phyloP scores from a whole-genome alignment of 176 grass and related monocot genomes.

The Panicum miliaceum region DNA sequence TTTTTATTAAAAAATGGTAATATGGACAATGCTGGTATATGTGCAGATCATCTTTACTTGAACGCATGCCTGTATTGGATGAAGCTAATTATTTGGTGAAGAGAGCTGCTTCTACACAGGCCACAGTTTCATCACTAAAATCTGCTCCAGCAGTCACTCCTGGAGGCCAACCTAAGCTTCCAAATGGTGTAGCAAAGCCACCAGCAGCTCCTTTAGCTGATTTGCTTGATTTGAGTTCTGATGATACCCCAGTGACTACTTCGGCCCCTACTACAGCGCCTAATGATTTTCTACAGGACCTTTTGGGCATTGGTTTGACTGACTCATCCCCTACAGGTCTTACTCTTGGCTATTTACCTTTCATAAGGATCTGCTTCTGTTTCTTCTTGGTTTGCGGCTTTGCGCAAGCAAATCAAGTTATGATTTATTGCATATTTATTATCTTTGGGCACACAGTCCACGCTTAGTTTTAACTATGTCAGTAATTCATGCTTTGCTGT shows the following conservation, averaged over 20 bases:
- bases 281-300: conserved; percentile 82
- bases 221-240: conserved; percentile 89
- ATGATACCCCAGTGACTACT: conserved; percentile 61
- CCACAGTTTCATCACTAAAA: conserved; percentile 59
- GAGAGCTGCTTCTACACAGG: conserved; percentile 68
- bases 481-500: conserved; percentile 26
- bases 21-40: conserved; percentile 39
- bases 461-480: conserved; percentile 21
- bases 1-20: conserved; percentile 23
- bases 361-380: conserved; percentile 30
- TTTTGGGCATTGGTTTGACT: conserved; percentile 77
- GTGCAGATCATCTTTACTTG: conserved; percentile 92
- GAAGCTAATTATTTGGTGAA: conserved; percentile 77
- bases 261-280: conserved; percentile 52
- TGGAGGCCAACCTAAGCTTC: conserved; percentile 70
- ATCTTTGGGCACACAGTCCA: neutral
- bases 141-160: conserved; percentile 43
- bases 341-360: conserved; percentile 41
- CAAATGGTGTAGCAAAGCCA: conserved; percentile 90
- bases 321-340: conserved; percentile 75
- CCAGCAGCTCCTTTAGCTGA: conserved; percentile 70
- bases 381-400: neutral
- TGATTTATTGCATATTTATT: conserved; percentile 16
- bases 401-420: conserved; percentile 15
- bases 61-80: conserved; percentile 97